A percentile compares a stretch with the other conserved stretches of the same genome.
These are phyloP conservation scores for Aureobasidium namibiae DNA, from an alignment of 2,329 filamentous ascomycete genomes.

Conservation along the genomic window DNA sequence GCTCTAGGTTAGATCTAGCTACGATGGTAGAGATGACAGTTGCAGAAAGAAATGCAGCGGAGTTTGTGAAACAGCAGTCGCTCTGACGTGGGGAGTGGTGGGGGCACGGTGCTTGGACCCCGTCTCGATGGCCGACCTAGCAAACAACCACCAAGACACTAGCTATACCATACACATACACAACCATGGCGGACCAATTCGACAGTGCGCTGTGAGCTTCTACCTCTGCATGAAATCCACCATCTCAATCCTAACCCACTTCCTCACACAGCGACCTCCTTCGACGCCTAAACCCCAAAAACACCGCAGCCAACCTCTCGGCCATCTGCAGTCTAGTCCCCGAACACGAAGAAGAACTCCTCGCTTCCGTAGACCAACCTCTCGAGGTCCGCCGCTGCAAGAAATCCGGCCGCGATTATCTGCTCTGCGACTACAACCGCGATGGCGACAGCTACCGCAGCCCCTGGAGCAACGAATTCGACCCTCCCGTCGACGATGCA, in stretches of 20 bases:
- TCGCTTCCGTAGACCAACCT: constrained; percentile 94
- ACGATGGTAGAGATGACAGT: background rate
- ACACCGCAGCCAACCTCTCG: constrained; percentile 80
- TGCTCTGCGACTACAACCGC: constrained; percentile 99
- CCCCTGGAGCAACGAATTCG: constrained; percentile 98
- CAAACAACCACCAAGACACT: background rate
- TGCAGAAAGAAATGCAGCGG: background rate
- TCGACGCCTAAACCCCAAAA: constrained; percentile 90
- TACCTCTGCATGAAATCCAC: background rate
- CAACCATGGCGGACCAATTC: constrained; percentile 17
- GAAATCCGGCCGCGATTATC: constrained; percentile 86
- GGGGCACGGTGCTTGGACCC: constrained; percentile 6
- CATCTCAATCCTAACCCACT: background rate
- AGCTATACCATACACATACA: background rate
- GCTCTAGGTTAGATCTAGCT: background rate
- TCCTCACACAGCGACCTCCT: constrained; percentile 71
- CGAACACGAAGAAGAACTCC: constrained; percentile 90
- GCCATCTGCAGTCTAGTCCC: constrained; percentile 82
- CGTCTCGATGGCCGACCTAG: background rate
- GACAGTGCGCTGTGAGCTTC: constrained; percentile 14
- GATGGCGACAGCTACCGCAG: constrained; percentile 96
- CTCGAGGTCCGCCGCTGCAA: constrained; percentile 78
- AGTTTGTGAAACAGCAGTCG: background rate
- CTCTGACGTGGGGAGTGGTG: constrained; percentile 7
- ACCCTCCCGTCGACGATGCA: constrained; percentile 68